phyloP scores from a whole-genome alignment of 306 rosid species.

The Morella rubra region DNA sequence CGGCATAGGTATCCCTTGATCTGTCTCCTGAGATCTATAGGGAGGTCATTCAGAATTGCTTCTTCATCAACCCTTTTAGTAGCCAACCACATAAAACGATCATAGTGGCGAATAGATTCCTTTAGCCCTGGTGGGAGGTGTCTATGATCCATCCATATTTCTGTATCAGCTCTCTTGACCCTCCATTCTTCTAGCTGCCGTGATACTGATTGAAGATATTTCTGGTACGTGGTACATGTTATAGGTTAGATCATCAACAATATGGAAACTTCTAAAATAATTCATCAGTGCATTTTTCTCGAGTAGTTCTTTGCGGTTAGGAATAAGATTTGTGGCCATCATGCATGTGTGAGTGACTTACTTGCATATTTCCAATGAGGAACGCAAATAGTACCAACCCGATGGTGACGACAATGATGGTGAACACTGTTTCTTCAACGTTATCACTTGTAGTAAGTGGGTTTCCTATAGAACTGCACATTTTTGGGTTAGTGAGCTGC shows the following conservation, averaged over 20 bases:
- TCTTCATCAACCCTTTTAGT: constrained; percentile 58
- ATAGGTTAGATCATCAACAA: constrained; percentile 2
- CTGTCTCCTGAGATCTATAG: constrained; percentile 55
- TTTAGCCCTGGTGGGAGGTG: constrained; percentile 43
- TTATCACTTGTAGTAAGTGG: constrained; percentile 44
- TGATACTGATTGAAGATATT: constrained; percentile 50
- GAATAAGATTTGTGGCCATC: too few species aligned
- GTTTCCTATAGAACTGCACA: constrained; percentile 49
- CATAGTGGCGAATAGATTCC: constrained; percentile 47
- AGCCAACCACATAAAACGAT: constrained; percentile 54
- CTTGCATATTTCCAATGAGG: constrained; percentile 64
- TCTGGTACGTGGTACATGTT: constrained; percentile 10
- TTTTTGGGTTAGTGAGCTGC: too few species aligned
- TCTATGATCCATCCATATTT: constrained; percentile 60
- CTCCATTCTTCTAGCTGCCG: constrained; percentile 55
- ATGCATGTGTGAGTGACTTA: constrained; percentile 15
- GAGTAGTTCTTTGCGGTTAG: too few species aligned
- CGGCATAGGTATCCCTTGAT: constrained; percentile 57
- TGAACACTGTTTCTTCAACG: constrained; percentile 48
- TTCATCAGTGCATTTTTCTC: too few species aligned
- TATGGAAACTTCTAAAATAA: too few species aligned
- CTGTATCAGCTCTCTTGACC: constrained; percentile 48
- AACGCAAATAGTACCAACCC: constrained; percentile 56
- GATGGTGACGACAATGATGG: constrained; percentile 47
- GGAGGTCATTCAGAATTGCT: constrained; percentile 50